Percentiles rank a stretch among this genome's conserved stretches.
These are phyloP conservation scores for Lablab purpureus DNA, from an alignment of 306 rosid genomes.

Conservation along the genomic window DNA sequence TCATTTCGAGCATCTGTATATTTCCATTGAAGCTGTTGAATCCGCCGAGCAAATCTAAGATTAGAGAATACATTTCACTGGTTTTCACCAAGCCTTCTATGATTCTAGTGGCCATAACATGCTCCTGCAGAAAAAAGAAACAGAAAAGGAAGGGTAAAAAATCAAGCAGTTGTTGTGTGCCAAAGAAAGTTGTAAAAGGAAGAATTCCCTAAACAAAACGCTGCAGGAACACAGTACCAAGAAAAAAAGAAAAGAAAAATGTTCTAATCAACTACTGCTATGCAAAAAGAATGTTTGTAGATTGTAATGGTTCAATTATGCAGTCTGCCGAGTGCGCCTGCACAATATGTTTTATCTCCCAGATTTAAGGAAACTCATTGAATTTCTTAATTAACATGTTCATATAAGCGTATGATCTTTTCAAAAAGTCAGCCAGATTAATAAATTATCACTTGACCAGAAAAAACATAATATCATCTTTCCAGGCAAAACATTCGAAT, in stretches of 20 bases:
- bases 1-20: conserved; percentile 36
- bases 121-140: conserved; percentile 25
- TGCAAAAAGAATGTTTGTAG: background rate
- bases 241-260: background rate
- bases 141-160: background rate
- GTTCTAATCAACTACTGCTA: background rate
- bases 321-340: background rate
- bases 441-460: background rate
- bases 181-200: conserved; percentile 5
- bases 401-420: background rate
- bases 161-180: background rate
- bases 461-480: conserved; percentile 10
- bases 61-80: conserved; percentile 13
- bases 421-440: background rate
- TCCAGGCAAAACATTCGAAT: background rate
- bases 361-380: conserved; percentile 15
- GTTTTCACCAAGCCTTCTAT: conserved; percentile 18
- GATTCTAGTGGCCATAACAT: conserved; percentile 30
- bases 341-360: background rate
- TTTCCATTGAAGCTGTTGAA: conserved; percentile 22
- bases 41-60: conserved; percentile 21
- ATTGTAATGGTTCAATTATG: background rate
- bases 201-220: background rate
- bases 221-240: background rate
- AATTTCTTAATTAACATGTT: background rate